Evolutionary conservation across 495 filamentous ascomycete species (phyloP), one percentile per base, ranked within the genome.

Genomic region (Podospora sp.): DNA sequence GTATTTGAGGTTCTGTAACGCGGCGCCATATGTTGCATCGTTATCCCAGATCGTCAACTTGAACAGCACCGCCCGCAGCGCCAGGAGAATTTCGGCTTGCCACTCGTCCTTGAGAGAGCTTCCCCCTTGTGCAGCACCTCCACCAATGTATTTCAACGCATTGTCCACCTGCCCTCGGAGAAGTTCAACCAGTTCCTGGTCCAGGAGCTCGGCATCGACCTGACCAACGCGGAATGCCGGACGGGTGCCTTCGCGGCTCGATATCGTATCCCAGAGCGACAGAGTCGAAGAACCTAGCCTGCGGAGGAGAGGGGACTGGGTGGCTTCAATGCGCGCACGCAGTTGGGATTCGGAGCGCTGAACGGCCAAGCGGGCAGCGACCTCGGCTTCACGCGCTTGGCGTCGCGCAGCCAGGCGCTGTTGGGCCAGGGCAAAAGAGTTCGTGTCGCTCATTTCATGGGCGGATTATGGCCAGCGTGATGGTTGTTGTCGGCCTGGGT

Each of bases 1-100:
- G 73, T 96, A 97, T 71, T 88, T 88, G 9, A 98, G 86, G 65
- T 95, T 95, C 73, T 98, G 95, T 29, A 99, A 80, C 4, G 91
- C 89, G 18, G 96, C 96, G 64, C 95, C 95, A 75, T 99, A 99
- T 0, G 91, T 94, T 21, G 96, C 90, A 79, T 97, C 80, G 75
- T 97, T 91, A 75, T 98, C 94, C 95, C 95, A 99, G 60, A 98
- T 91, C 1, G 91, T 91, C 66, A 99, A 85, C 76, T 98, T 98
- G 82, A 96, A 99, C 18, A 99, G 81, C 2, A 93, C 82, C 7
- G 89, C 86, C 14, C 96, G 86, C 62, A 99, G 83, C 0, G 81
- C 83, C 22, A 97, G 82, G 61, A 89, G 82, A 53, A 98, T 94
- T 78, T 98, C 95, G 52, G 92, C 82, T 4, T 89, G 89, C 90